Percentiles rank a stretch among this genome's conserved stretches.
Conservation (phyloP, 805 yeast species). For the Wickerhamiella spandovensis region DNA sequence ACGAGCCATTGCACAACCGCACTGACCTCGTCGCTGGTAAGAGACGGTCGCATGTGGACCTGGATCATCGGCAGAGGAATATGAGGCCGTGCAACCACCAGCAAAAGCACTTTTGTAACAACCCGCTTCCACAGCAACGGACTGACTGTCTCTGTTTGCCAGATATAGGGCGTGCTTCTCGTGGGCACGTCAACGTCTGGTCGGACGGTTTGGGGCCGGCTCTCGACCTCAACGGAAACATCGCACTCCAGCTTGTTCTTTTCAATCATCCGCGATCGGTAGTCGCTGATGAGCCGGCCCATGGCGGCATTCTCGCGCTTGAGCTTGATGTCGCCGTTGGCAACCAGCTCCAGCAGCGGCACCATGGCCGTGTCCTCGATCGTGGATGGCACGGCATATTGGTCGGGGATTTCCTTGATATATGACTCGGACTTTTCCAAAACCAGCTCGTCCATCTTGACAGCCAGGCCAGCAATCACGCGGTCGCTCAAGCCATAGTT, state of each 20-base stretch:
- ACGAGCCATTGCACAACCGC: constrained; percentile 6
- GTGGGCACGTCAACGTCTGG: constrained; percentile 24
- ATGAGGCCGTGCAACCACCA: constrained; percentile 6
- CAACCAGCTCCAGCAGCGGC: constrained; percentile 41
- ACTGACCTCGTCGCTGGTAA: constrained; percentile 1
- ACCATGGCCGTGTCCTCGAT: constrained; percentile 51
- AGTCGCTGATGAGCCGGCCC: constrained; percentile 37
- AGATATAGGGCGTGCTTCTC: constrained; percentile 2
- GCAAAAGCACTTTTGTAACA: not conserved
- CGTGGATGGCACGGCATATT: constrained; percentile 33
- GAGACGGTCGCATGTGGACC: constrained; percentile 61
- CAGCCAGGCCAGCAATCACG: constrained; percentile 29
- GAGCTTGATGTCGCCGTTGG: constrained; percentile 30
- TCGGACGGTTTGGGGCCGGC: not conserved
- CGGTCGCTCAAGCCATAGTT: constrained; percentile 46
- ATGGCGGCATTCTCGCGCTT: constrained; percentile 42
- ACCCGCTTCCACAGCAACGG: not conserved
- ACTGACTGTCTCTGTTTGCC: not conserved
- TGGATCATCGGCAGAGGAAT: constrained; percentile 9
- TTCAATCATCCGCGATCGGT: constrained; percentile 65
- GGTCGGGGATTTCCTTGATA: constrained; percentile 23
- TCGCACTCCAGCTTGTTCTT: constrained; percentile 54
- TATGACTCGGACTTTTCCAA: constrained; percentile 34
- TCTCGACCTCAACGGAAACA: constrained; percentile 20
- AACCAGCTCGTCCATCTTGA: constrained; percentile 29